Conservation (phyloP, 331 rosid genomes). For the Cucumis variabilis region DNA sequence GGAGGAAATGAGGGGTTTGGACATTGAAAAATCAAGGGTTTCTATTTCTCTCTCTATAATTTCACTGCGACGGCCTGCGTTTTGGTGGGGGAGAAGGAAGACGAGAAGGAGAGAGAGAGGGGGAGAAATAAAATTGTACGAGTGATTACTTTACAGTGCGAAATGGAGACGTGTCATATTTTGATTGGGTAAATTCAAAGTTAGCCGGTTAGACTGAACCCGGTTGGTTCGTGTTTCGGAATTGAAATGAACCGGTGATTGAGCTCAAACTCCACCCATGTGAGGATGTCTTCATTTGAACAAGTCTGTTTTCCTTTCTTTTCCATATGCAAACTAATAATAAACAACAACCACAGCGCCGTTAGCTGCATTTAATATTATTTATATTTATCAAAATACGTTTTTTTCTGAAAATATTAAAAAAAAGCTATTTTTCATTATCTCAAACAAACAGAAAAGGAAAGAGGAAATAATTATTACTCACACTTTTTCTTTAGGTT, state of each 20-base stretch:
- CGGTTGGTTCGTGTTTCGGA: neutral
- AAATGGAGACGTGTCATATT: neutral
- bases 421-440: neutral
- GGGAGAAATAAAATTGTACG: neutral
- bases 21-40: constrained; percentile 22
- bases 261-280: constrained; percentile 22
- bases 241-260: neutral
- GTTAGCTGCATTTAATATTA: constrained; percentile 15
- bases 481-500: too few relatives aligned
- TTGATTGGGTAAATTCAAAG: neutral
- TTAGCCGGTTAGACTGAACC: neutral
- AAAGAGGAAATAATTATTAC: too few relatives aligned
- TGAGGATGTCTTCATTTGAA: neutral
- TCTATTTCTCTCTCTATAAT: constrained; percentile 19
- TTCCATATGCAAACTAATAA: neutral
- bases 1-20: constrained; percentile 3
- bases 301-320: neutral
- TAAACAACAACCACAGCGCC: neutral
- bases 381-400: neutral
- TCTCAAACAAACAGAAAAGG: too few relatives aligned
- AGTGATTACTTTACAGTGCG: constrained; percentile 30
- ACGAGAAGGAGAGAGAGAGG: neutral
- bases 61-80: neutral
- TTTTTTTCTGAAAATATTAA: neutral
- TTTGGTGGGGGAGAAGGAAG: constrained; percentile 18